Evolutionary conservation across 305 asterid species (phyloP).

Genomic region (Ilex paraguariensis): DNA sequence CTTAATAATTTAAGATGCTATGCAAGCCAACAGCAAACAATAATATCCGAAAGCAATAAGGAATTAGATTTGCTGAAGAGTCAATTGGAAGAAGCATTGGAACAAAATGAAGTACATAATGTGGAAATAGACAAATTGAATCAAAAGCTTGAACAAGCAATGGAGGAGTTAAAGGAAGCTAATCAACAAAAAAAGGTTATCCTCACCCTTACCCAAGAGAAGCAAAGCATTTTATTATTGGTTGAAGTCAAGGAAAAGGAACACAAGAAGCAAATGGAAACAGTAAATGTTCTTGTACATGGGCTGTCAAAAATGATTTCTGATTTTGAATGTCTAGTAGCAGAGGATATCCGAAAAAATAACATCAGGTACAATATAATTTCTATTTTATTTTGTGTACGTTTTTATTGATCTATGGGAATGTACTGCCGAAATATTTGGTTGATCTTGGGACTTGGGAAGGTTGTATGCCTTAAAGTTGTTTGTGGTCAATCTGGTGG

Average conservation of each 20-base stretch:
- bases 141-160: slow-evolving; percentile 26
- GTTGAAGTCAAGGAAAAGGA: slow-evolving; percentile 42
- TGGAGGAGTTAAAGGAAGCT: slow-evolving; percentile 34
- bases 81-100: slow-evolving; percentile 39
- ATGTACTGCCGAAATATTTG: no score
- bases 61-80: slow-evolving; percentile 36
- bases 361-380: slow-evolving; percentile 46
- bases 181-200: slow-evolving; percentile 34
- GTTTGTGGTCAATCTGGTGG: no score
- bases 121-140: slow-evolving; percentile 27
- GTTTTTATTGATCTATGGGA: not conserved
- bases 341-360: slow-evolving; percentile 29
- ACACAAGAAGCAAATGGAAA: slow-evolving; percentile 41
- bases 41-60: slow-evolving; percentile 34
- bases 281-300: slow-evolving; percentile 19
- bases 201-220: slow-evolving; percentile 36
- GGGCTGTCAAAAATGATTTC: slow-evolving; percentile 36
- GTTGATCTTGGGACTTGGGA: no score
- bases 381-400: slow-evolving; percentile 11
- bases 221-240: slow-evolving; percentile 28
- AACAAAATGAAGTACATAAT: slow-evolving; percentile 37
- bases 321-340: slow-evolving; percentile 54
- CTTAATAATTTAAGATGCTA: slow-evolving; percentile 38
- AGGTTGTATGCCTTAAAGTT: no score
- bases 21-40: slow-evolving; percentile 31